Percentiles rank a stretch among this genome's conserved stretches.
These are phyloP conservation scores for Candida michaelii DNA, from an alignment of 805 yeast genomes.

Conservation along the genomic window DNA sequence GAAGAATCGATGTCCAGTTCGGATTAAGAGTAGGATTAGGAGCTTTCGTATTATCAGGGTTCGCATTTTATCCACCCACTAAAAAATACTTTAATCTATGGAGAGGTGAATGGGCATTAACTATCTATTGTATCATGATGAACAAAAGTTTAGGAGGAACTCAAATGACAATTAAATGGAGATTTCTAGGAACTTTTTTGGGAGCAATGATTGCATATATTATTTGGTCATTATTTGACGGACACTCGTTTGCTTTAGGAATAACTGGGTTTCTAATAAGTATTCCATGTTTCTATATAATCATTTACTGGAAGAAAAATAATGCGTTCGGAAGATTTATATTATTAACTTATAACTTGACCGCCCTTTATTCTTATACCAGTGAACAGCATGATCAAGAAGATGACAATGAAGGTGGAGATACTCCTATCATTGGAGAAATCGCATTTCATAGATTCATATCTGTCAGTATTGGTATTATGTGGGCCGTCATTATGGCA, in stretches of 20 bases:
- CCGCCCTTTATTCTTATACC: slow-evolving; percentile 73
- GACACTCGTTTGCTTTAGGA: slow-evolving; percentile 53
- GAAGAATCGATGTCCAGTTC: slow-evolving; percentile 70
- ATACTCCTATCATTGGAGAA: slow-evolving; percentile 62
- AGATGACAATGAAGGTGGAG: slow-evolving; percentile 68
- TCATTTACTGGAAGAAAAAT: slow-evolving; percentile 63
- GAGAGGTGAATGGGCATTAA: slow-evolving; percentile 84
- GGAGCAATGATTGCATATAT: slow-evolving; percentile 66
- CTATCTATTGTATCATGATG: slow-evolving; percentile 82
- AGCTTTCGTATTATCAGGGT: slow-evolving; percentile 59
- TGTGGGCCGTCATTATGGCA: slow-evolving; percentile 76
- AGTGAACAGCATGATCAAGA: slow-evolving; percentile 58
- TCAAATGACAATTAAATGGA: slow-evolving; percentile 71
- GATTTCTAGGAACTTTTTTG: slow-evolving; percentile 69
- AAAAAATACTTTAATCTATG: slow-evolving; percentile 56
- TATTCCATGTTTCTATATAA: slow-evolving; percentile 53
- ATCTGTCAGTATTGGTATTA: slow-evolving; percentile 68
- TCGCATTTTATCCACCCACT: slow-evolving; percentile 64
- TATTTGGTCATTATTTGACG: slow-evolving; percentile 60
- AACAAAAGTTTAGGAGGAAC: slow-evolving; percentile 85
- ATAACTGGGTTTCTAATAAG: slow-evolving; percentile 47
- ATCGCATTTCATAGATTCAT: slow-evolving; percentile 78
- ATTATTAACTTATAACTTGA: slow-evolving; percentile 71
- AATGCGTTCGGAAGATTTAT: slow-evolving; percentile 70
- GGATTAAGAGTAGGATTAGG: slow-evolving; percentile 81